These are phyloP conservation scores for Lenzites betulinus DNA, from an alignment of 768 basidiomycete species.

Conservation along the genomic window DNA sequence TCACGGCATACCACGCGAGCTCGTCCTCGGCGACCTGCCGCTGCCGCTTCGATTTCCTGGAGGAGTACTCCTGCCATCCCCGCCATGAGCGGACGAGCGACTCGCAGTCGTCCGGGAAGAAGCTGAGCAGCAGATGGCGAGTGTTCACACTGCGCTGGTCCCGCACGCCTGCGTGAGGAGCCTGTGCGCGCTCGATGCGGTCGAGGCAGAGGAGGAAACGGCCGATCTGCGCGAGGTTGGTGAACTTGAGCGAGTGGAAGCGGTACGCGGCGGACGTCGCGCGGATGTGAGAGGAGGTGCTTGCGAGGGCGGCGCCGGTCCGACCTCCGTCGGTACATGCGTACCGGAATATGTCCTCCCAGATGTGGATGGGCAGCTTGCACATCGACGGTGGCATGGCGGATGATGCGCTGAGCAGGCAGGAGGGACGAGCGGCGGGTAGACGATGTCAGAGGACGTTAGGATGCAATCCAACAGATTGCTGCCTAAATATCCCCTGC, in stretches of 20 bases:
- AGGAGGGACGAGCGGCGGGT: neutral
- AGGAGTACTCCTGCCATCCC: slow-evolving; percentile 13
- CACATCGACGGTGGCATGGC: neutral
- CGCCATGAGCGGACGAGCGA: slow-evolving; percentile 13
- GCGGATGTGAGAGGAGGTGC: slow-evolving; percentile 5
- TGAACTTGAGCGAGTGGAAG: slow-evolving; percentile 15
- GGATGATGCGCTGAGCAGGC: neutral
- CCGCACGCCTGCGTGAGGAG: neutral
- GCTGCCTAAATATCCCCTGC: neutral
- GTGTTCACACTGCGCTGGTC: neutral
- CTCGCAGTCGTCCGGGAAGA: slow-evolving; percentile 19
- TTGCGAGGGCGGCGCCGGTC: slow-evolving; percentile 14
- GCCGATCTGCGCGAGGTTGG: slow-evolving; percentile 14
- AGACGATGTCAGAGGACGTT: neutral
- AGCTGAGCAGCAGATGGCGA: slow-evolving; percentile 12
- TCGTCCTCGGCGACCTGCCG: slow-evolving; percentile 6
- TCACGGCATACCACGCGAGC: slow-evolving; percentile 5
- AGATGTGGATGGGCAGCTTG: slow-evolving; percentile 4
- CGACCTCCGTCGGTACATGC: slow-evolving; percentile 17
- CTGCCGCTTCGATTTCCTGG: neutral
- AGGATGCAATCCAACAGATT: neutral
- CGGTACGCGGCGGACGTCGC: slow-evolving; percentile 2
- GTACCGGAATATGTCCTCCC: slow-evolving; percentile 1
- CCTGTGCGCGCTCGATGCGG: slow-evolving; percentile 4
- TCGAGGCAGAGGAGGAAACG: slow-evolving; percentile 14